phyloP scores from a whole-genome alignment of 2,329 filamentous ascomycete species.

The Nannizziopsis barbatae region DNA sequence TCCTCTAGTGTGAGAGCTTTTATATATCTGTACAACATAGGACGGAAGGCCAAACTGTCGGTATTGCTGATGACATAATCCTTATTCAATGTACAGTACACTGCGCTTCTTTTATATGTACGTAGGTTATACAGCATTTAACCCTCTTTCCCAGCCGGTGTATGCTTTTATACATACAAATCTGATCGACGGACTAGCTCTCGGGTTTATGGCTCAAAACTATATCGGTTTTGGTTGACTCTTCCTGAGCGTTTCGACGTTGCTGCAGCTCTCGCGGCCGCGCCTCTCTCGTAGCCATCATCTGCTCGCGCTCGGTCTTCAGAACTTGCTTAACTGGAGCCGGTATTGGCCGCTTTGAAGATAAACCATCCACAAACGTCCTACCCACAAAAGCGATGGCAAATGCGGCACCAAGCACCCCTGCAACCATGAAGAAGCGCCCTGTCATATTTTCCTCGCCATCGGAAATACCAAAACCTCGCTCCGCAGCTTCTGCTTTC shows the following conservation, averaged over 20 bases:
- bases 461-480: conserved; percentile 38
- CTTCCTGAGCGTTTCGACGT: neutral
- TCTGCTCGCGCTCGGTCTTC: neutral
- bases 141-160: no score
- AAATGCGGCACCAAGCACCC: conserved; percentile 25
- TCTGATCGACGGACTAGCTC: neutral
- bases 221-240: neutral
- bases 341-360: neutral
- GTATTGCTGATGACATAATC: no score
- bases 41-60: no score
- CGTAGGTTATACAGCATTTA: no score
- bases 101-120: no score
- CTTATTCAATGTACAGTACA: no score
- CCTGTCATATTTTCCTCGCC: conserved; percentile 27
- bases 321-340: neutral
- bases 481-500: conserved; percentile 25
- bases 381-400: neutral
- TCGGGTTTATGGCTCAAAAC: neutral
- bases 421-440: conserved; percentile 31
- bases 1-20: neutral
- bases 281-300: neutral
- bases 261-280: neutral
- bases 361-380: neutral
- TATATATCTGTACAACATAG: neutral
- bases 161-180: no score